Base-by-base conservation (phyloP, 352 stramenopile species). In the Phytophthora pisi region DNA sequence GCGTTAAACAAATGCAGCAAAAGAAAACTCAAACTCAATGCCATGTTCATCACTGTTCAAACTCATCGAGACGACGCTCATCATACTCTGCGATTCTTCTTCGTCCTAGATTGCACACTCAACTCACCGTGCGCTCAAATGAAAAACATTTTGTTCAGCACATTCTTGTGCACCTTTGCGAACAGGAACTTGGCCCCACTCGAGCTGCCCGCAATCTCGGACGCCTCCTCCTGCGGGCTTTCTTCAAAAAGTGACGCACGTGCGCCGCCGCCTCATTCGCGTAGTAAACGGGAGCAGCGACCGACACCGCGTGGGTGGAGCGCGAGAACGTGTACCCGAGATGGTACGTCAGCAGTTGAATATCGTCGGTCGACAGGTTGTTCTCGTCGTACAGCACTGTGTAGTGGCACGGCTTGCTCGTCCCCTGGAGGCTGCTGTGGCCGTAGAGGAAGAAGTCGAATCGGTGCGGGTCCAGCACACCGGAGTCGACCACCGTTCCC, bases 221-320 rank as follows among this genome's bases (percentile, higher is more conserved):
- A 81, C 20, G 70, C 4, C 8, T 15, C n/a, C 8, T 36, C 20
- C 5, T 77, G 63, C 34, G 74, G 26, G 57, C 80, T 16, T 86
- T 85, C 18, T 81, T 64, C 46, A 90, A 55, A 54, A 93, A 95
- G 59, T 89, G 89, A 20, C 88, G 85, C 18, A 85, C 88, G n/a
- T 82, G 84, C 30, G 84, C 91, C 20, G 87, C 88, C 38, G 92
- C 66, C 40, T 93, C 67, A 52, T 95, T 85, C 34, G 88, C 84
- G 53, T 96, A 95, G 69, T 93, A 96, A 15, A 78, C 86, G 5
- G 87, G 79, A 11, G 87, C 79, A 5, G 87, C 82, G 34, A 94
- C 75, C 42, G 84, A 95, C 46, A 96, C 84, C 7, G 82, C 88
- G 9, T 83, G 82, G 24, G 86, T 92, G 55, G 82, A 94, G 20